These are phyloP conservation scores for Psidium friedrichsthalianum DNA, from an alignment of 345 rosid species.

Conservation along the genomic window DNA sequence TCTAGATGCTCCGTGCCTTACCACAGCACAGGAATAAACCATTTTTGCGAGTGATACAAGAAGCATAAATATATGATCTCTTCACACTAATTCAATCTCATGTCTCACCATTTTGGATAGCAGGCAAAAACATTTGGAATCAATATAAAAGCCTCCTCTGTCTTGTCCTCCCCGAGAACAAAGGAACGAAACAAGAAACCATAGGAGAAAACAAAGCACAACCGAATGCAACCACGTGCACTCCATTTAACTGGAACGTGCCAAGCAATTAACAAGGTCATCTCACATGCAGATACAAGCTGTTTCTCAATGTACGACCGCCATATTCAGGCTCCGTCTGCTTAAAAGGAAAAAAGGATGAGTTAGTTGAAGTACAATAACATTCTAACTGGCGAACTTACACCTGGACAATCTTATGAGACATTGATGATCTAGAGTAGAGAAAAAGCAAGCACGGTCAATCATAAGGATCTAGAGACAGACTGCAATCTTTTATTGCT, in stretches of 20 bases:
- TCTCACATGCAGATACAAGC: background rate
- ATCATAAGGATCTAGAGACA: conserved; percentile 25
- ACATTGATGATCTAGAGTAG: background rate
- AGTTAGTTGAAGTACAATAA: background rate
- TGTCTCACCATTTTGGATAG: background rate
- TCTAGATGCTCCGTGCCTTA: background rate
- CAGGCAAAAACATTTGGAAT: background rate
- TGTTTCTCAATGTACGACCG: background rate
- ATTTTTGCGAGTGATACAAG: background rate
- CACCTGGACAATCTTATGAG: background rate
- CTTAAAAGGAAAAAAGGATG: background rate
- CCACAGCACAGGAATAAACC: background rate
- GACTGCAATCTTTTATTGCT: conserved; percentile 30
- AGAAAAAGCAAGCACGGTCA: background rate
- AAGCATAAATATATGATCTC: background rate
- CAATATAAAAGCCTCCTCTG: background rate
- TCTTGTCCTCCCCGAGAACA: background rate
- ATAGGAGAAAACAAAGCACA: background rate
- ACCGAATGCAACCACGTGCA: background rate
- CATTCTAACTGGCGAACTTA: background rate
- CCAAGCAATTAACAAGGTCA: background rate
- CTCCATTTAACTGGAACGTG: background rate
- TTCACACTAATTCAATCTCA: background rate
- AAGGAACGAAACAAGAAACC: background rate
- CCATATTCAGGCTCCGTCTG: background rate